Base-by-base conservation (phyloP, 208 protist species). In the Leishmania guyanensis region DNA sequence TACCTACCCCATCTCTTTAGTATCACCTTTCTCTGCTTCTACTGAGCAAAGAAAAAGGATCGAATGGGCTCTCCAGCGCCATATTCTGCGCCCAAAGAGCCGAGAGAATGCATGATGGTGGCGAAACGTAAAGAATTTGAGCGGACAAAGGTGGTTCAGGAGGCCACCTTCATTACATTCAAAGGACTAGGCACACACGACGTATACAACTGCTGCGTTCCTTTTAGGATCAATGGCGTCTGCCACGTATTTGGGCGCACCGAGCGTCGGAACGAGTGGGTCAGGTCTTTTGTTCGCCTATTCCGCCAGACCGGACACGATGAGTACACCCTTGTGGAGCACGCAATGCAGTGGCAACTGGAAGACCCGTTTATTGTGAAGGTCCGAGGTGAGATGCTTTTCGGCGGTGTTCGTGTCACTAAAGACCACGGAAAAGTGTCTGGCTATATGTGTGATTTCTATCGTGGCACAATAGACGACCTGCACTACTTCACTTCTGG, bases 121-220 rank as follows among this genome's bases (percentile, higher is more conserved):
- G 83, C 86, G 29, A 64, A 85, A 53, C 80, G 86, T 51, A 81
- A 83, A 51, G 69, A 88, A 75, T 92, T 92, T 70, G 86, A 92
- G 75, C 80, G 76, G 74, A 77, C 79, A 5, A 92, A 92, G 83
- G 73, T 84, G n/a, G 46, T 92, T 43, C 68, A 74, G 46, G 89
- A 90, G 73, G 62, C 74, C 5, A 75, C 73, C 22, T 87, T 81
- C 62, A 43, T 92, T 56, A 89, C 65, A 22, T 92, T 92, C 71
- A 90, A 92, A 54, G 89, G 89, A 36, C 16, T 92, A 17, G 86
- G 88, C 29, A 88, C 84, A 4, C 86, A 90, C 56, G 89, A 92
- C 58, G 89, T 92, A 0, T 92, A 92, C 80, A 92, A 92, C 83
- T 91, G 89, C 86, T 90, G 85, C 58, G 82, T 88, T 39, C 86